Evolutionary conservation across 805 yeast species (phyloP).

Genomic region (Scheffersomyces spartinae): DNA sequence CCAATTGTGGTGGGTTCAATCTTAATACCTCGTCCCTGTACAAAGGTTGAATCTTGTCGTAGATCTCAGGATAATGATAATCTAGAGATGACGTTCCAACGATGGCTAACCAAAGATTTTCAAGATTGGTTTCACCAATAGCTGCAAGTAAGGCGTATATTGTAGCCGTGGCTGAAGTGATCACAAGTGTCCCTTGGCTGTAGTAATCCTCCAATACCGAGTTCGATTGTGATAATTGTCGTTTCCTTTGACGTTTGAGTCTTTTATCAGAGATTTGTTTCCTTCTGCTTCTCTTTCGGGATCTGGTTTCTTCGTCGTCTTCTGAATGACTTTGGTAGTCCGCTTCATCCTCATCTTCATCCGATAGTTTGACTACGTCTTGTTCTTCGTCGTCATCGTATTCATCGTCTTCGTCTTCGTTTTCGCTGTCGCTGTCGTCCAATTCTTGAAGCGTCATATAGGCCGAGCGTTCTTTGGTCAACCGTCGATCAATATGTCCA

Average conservation of each 20-base stretch:
- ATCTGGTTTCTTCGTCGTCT: slow-evolving; percentile 13
- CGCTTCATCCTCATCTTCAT: slow-evolving; percentile 13
- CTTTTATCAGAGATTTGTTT: slow-evolving; percentile 9
- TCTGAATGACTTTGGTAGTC: slow-evolving; percentile 5
- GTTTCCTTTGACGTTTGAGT: slow-evolving; percentile 27
- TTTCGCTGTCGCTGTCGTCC: slow-evolving; percentile 23
- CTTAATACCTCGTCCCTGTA: slow-evolving; percentile 76
- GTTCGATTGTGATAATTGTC: slow-evolving; percentile 35
- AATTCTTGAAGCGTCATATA: slow-evolving; percentile 39
- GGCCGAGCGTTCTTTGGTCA: slow-evolving; percentile 48
- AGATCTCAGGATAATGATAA: slow-evolving; percentile 60
- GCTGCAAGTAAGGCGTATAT: slow-evolving; percentile 69
- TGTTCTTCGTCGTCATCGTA: slow-evolving; percentile 17
- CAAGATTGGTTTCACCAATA: slow-evolving; percentile 69
- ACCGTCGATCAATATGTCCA: slow-evolving; percentile 54
- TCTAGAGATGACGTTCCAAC: slow-evolving; percentile 82
- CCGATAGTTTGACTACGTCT: slow-evolving; percentile 21
- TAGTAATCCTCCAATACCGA: slow-evolving; percentile 63
- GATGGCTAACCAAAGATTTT: slow-evolving; percentile 73
- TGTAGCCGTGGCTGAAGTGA: slow-evolving; percentile 67
- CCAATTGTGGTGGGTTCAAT: slow-evolving; percentile 41
- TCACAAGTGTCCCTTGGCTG: slow-evolving; percentile 67
- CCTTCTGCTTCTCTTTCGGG: slow-evolving; percentile 22
- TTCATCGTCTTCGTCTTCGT: slow-evolving; percentile 22
- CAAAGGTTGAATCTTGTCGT: slow-evolving; percentile 60